phyloP scores from a whole-genome alignment of 2,329 filamentous ascomycete genomes.

The Penicillium sp. region DNA sequence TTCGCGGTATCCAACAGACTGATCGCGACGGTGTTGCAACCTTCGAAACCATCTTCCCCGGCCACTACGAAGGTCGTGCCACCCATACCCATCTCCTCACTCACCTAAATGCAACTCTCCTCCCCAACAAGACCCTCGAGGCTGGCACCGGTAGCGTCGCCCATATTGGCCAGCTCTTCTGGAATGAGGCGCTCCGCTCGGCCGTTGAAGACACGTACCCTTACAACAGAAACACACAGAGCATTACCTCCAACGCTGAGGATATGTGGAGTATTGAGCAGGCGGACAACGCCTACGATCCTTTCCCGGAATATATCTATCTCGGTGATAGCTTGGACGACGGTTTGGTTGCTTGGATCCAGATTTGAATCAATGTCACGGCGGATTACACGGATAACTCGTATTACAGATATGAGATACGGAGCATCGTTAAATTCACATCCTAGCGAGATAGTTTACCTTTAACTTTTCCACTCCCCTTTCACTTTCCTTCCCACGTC shows the following conservation, averaged over 20 bases:
- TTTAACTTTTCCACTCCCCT: too few relatives aligned
- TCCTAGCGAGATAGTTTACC: too few relatives aligned
- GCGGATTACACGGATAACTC: constrained; percentile 27
- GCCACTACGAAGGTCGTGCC: constrained; percentile 49
- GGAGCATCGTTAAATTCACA: too few relatives aligned
- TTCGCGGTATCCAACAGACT: constrained; percentile 51
- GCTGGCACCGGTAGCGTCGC: constrained; percentile 44
- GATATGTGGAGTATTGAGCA: constrained; percentile 43
- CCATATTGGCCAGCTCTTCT: constrained; percentile 54
- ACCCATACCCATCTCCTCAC: constrained; percentile 53
- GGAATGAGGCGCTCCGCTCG: constrained; percentile 48
- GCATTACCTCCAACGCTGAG: constrained; percentile 43
- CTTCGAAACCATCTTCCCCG: constrained; percentile 51
- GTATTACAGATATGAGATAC: too few relatives aligned
- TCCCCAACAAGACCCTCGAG: constrained; percentile 48
- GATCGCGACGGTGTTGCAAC: constrained; percentile 50
- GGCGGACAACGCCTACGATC: constrained; percentile 49
- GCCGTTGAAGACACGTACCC: constrained; percentile 47
- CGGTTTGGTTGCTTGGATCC: constrained; percentile 52
- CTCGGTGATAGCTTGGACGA: constrained; percentile 51
- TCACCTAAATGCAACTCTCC: constrained; percentile 39
- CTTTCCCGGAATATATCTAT: constrained; percentile 55
- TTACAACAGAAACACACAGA: constrained; percentile 31
- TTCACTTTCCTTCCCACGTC: too few relatives aligned
- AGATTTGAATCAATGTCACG: constrained; percentile 48